phyloP scores from a whole-genome alignment of 2,329 filamentous ascomycete genomes.

The Hypoxylon sp. region DNA sequence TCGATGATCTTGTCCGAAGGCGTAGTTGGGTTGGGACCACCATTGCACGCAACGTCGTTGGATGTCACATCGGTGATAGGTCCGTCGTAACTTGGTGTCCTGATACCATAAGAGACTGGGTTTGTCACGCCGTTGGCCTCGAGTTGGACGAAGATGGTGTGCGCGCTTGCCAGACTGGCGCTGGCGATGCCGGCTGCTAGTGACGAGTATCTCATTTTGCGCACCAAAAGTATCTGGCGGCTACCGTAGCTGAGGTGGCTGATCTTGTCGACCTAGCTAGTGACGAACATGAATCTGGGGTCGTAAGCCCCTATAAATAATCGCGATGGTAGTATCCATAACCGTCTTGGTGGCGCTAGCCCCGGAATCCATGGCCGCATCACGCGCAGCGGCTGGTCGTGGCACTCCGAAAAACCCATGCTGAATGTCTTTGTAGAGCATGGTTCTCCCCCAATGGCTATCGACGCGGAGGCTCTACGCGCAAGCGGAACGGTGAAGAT shows the following conservation, averaged over 20 bases:
- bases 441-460: constrained; percentile 35
- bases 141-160: constrained; percentile 53
- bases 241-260: neutral
- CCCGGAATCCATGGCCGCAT: constrained; percentile 12
- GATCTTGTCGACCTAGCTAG: constrained; percentile 8
- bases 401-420: constrained; percentile 3
- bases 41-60: constrained; percentile 72
- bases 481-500: constrained; percentile 27
- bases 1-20: constrained; percentile 67
- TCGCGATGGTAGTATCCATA: constrained; percentile 2
- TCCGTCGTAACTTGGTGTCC: constrained; percentile 69
- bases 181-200: constrained; percentile 40
- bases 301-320: constrained; percentile 27
- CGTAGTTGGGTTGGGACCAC: constrained; percentile 68
- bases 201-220: constrained; percentile 46
- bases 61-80: constrained; percentile 70
- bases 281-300: constrained; percentile 7
- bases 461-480: constrained; percentile 14
- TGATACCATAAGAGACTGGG: constrained; percentile 65
- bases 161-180: constrained; percentile 41
- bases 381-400: constrained; percentile 12
- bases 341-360: neutral
- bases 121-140: constrained; percentile 62
- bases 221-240: neutral
- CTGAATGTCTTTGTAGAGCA: constrained; percentile 2